phyloP scores from a whole-genome alignment of 208 protist species.

The Lotmaria passim region DNA sequence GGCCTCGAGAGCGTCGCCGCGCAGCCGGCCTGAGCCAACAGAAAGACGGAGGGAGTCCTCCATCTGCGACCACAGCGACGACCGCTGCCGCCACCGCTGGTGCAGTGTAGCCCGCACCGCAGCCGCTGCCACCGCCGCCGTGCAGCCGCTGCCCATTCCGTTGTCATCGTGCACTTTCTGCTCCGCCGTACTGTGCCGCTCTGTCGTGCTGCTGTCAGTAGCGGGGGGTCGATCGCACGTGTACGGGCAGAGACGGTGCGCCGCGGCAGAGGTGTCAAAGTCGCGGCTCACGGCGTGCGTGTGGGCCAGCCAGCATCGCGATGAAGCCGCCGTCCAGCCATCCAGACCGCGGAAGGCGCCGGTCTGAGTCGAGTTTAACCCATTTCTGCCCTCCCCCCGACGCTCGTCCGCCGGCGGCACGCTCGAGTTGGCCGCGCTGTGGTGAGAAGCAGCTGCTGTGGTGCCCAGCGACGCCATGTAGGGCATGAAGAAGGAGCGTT shows the following conservation, averaged over 20 bases:
- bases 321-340: conserved; percentile 26
- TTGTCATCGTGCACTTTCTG: neutral
- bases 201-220: neutral
- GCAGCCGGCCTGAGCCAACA: conserved; percentile 43
- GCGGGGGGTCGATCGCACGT: neutral
- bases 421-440: neutral
- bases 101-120: conserved; percentile 22
- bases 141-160: neutral
- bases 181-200: neutral
- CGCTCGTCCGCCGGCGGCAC: neutral
- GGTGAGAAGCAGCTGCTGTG: neutral
- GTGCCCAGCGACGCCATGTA: neutral
- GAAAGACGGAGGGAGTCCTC: conserved; percentile 36
- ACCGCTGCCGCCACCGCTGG: conserved; percentile 25
- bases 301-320: conserved; percentile 25
- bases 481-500: conserved; percentile 8
- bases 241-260: neutral
- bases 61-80: conserved; percentile 44
- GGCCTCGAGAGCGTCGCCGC: conserved; percentile 53
- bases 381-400: neutral
- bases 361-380: neutral
- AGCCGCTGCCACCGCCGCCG: conserved; percentile 2
- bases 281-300: conserved; percentile 34
- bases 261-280: neutral
- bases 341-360: conserved; percentile 2